Evolutionary conservation across 352 stramenopile species (phyloP).

Genomic region (Aphanomyces cochlioides): DNA sequence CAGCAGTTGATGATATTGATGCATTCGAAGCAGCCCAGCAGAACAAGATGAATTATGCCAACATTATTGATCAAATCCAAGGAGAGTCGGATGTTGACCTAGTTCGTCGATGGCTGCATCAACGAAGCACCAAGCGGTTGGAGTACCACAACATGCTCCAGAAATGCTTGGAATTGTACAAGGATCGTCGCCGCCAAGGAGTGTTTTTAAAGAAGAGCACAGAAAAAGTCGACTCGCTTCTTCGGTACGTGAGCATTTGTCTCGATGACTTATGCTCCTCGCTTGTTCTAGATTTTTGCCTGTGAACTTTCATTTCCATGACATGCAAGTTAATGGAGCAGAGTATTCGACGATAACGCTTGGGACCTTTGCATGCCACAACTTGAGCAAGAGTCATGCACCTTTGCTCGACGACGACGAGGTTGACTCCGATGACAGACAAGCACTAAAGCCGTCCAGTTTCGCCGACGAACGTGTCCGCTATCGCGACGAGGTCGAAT

Average conservation of each 20-base stretch:
- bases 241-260: constrained; percentile 37
- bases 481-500: constrained; percentile 60
- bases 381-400: neutral
- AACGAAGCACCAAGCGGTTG: constrained; percentile 58
- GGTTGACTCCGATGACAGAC: neutral
- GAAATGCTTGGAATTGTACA: constrained; percentile 66
- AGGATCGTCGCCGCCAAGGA: constrained; percentile 60
- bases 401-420: neutral
- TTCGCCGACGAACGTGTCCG: constrained; percentile 48
- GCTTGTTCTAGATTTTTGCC: constrained; percentile 45
- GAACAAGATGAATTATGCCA: constrained; percentile 68
- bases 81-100: constrained; percentile 71
- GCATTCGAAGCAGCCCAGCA: constrained; percentile 35
- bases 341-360: constrained; percentile 56
- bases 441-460: constrained; percentile 15
- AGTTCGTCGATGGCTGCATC: constrained; percentile 66
- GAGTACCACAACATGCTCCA: constrained; percentile 59
- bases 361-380: constrained; percentile 70
- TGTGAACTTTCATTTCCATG: constrained; percentile 53
- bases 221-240: constrained; percentile 69
- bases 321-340: neutral
- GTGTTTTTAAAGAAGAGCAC: constrained; percentile 72
- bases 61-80: constrained; percentile 83
- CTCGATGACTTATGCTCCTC: neutral
- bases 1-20: constrained; percentile 51